Evolutionary conservation across 805 yeast species (phyloP).

Genomic region (Saccharomycopsis fibuligera): DNA sequence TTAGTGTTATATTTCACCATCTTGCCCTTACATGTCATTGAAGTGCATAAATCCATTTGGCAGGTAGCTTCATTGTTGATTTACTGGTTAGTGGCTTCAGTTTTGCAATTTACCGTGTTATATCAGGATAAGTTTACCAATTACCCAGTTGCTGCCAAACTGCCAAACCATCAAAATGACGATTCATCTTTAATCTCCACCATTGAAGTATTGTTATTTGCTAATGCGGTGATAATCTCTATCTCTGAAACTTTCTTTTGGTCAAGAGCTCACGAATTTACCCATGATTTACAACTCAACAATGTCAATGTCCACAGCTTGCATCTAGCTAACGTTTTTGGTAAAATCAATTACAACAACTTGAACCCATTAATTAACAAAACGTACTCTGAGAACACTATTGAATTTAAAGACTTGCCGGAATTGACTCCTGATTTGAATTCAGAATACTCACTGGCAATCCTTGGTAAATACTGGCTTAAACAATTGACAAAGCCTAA

Average conservation of each 20-base stretch:
- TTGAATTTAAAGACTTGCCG: conserved; percentile 37
- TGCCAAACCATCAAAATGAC: too few relatives aligned
- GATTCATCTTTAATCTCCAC: background rate
- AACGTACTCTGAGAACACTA: conserved; percentile 33
- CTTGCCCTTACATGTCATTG: conserved; percentile 19
- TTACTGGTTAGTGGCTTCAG: conserved; percentile 16
- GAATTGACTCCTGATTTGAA: conserved; percentile 35
- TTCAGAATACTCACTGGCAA: conserved; percentile 29
- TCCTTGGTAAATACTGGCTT: conserved; percentile 32
- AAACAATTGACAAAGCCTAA: conserved; percentile 25
- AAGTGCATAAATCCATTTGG: conserved; percentile 19
- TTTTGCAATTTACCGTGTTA: background rate
- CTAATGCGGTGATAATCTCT: conserved; percentile 5
- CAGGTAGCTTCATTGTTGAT: conserved; percentile 11
- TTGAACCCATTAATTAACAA: conserved; percentile 39
- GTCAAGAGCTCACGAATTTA: conserved; percentile 14
- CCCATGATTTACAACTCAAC: conserved; percentile 8
- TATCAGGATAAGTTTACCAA: conserved; percentile 17
- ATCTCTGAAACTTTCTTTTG: conserved; percentile 16
- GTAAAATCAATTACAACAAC: conserved; percentile 40
- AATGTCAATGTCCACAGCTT: conserved; percentile 10
- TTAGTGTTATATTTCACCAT: conserved; percentile 2
- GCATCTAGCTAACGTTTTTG: conserved; percentile 24
- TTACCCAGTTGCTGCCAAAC: background rate
- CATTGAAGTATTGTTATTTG: background rate